A percentile compares a stretch with the other conserved stretches of the same genome.
phyloP scores from a whole-genome alignment of 805 yeast genomes.

The Hanseniaspora guilliermondii region DNA sequence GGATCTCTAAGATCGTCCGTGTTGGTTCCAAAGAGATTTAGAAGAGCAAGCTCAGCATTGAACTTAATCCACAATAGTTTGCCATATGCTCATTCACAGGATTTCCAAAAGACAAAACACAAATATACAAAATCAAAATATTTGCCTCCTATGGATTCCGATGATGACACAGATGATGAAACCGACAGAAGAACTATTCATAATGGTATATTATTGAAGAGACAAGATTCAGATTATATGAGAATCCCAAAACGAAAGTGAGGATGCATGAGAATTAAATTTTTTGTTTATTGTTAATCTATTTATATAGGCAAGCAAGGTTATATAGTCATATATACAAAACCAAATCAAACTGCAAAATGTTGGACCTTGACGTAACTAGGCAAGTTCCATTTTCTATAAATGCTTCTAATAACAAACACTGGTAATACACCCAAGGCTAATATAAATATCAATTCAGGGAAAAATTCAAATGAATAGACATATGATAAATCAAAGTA shows the following conservation, averaged over 20 bases:
- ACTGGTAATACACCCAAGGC: conserved; percentile 72
- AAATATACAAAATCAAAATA: conserved; percentile 20
- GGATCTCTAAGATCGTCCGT: neutral
- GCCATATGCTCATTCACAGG: conserved; percentile 70
- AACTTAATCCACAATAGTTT: conserved; percentile 41
- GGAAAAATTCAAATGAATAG: conserved; percentile 43
- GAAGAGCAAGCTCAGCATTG: conserved; percentile 26
- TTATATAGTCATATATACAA: neutral
- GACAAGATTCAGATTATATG: neutral
- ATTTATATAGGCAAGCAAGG: no score
- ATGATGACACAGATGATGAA: neutral
- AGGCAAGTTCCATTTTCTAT: conserved; percentile 76
- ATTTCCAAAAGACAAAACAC: conserved; percentile 49
- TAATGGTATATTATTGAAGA: conserved; percentile 1
- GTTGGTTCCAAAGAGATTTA: conserved; percentile 2
- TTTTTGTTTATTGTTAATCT: no score
- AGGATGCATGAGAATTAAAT: neutral
- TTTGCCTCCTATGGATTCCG: neutral
- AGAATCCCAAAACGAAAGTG: neutral
- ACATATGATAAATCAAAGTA: conserved; percentile 67
- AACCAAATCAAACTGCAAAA: conserved; percentile 25
- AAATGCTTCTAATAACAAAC: conserved; percentile 68
- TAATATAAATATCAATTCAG: conserved; percentile 57
- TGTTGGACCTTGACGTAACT: conserved; percentile 95
- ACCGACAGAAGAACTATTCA: conserved; percentile 7